These are phyloP conservation scores for Centrapalus pauciflorus DNA, from an alignment of 129 eudicot species.

Conservation along the genomic window DNA sequence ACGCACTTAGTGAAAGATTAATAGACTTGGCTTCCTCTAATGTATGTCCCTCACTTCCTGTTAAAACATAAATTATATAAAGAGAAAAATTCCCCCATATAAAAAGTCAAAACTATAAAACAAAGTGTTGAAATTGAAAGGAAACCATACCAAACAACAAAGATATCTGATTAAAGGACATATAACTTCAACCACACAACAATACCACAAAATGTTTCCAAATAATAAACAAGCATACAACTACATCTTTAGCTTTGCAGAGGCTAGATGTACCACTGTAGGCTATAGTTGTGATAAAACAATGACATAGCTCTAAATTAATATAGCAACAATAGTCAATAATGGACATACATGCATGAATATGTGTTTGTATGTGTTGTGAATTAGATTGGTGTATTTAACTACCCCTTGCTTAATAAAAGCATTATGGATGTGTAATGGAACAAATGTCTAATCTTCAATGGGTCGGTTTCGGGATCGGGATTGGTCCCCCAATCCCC, in stretches of 20 bases:
- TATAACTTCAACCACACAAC: background rate
- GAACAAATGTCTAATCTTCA: too few relatives aligned
- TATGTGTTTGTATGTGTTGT: background rate
- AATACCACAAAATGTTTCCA: background rate
- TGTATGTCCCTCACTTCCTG: slow-evolving; percentile 91
- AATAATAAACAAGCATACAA: background rate
- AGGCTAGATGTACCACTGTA: background rate
- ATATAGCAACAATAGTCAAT: background rate
- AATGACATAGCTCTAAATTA: background rate
- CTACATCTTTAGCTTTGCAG: too few relatives aligned
- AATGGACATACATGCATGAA: background rate
- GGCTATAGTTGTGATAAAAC: background rate
- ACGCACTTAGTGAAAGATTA: slow-evolving; percentile 84
- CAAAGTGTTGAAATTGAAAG: background rate
- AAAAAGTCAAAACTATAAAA: background rate
- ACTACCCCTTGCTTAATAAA: background rate
- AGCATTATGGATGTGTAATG: background rate
- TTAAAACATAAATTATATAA: slow-evolving; percentile 14
- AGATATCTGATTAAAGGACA: background rate
- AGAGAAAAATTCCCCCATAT: background rate
- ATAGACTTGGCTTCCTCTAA: slow-evolving; percentile 91
- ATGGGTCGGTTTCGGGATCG: too few relatives aligned
- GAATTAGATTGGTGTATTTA: background rate
- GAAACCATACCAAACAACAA: too few relatives aligned
- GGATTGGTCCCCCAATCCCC: too few relatives aligned